phyloP scores from a whole-genome alignment of 345 rosid species.

The Pistacia integerrima region DNA sequence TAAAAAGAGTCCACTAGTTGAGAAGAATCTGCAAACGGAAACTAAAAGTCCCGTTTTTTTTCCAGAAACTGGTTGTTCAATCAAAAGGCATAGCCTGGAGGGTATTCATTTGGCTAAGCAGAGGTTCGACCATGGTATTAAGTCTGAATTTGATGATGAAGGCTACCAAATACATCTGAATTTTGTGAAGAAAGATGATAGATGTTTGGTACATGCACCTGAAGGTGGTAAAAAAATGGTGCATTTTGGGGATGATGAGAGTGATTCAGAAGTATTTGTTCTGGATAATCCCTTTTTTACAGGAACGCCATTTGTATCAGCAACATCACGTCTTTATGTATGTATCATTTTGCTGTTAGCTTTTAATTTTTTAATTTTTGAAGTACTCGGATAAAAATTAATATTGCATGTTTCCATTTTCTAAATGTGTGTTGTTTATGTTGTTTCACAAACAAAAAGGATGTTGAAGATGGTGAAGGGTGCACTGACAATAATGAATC shows the following conservation, averaged over 20 bases:
- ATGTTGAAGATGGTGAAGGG: conserved; percentile 25
- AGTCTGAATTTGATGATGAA: conserved; percentile 27
- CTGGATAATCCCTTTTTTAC: conserved; percentile 35
- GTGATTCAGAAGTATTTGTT: conserved; percentile 51
- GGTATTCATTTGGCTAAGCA: too few species aligned
- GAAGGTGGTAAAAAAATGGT: conserved; percentile 28
- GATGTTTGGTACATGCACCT: conserved; percentile 16
- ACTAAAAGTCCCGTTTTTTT: conserved; percentile 17
- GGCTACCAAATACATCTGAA: conserved; percentile 21
- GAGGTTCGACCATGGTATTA: too few species aligned
- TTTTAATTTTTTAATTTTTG: background rate
- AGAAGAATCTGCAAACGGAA: conserved; percentile 16
- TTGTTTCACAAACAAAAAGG: conserved; percentile 14
- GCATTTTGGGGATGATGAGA: conserved; percentile 31
- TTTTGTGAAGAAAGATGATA: conserved; percentile 6
- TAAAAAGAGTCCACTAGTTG: conserved; percentile 22
- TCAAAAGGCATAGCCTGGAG: background rate
- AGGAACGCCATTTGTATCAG: conserved; percentile 42
- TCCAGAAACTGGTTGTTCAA: background rate
- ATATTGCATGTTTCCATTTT: conserved; percentile 23
- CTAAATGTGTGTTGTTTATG: conserved; percentile 21
- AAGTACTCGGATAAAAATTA: background rate
- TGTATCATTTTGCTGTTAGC: conserved; percentile 17
- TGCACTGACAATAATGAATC: conserved; percentile 22
- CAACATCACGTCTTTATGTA: conserved; percentile 33